Conservation (phyloP, 805 yeast genomes). For the Ogataea saltuana region DNA sequence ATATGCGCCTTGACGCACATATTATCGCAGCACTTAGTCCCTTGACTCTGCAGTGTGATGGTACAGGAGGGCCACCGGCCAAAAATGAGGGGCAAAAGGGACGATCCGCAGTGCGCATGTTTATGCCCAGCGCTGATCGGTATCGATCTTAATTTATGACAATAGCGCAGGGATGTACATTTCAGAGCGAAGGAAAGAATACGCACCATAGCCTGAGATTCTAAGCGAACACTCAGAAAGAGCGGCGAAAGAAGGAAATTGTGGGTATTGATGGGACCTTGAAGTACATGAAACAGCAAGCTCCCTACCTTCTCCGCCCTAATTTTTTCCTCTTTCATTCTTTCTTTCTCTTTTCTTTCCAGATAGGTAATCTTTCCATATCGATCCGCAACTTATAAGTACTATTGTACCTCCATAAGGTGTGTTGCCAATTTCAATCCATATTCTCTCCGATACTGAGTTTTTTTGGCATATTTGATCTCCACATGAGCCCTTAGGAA, state of each 20-base stretch:
- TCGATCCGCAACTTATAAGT: too few relatives aligned
- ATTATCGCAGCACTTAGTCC: neutral
- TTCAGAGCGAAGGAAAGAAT: conserved; percentile 1
- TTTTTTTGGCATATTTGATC: too few relatives aligned
- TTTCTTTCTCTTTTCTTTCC: conserved; percentile 60
- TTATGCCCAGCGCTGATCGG: neutral
- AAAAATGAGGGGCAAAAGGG: neutral
- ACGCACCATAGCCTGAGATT: conserved; percentile 2
- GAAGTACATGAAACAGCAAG: conserved; percentile 71
- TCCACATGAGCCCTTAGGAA: neutral
- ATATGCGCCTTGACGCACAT: neutral
- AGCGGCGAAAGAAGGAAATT: neutral
- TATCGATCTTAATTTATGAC: neutral
- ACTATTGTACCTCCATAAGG: conserved; percentile 62
- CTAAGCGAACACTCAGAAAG: conserved; percentile 3
- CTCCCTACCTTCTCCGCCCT: conserved; percentile 63
- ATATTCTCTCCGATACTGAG: too few relatives aligned
- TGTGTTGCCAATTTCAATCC: too few relatives aligned
- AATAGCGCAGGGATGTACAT: conserved; percentile 3
- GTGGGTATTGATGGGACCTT: conserved; percentile 48
- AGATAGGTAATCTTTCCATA: too few relatives aligned
- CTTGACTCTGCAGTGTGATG: neutral
- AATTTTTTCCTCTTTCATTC: conserved; percentile 76
- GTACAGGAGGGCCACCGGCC: conserved; percentile 1
- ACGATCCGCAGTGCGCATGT: neutral